These are phyloP conservation scores for Colletotrichum sidae DNA, from an alignment of 2,329 filamentous ascomycete genomes.

Conservation along the genomic window DNA sequence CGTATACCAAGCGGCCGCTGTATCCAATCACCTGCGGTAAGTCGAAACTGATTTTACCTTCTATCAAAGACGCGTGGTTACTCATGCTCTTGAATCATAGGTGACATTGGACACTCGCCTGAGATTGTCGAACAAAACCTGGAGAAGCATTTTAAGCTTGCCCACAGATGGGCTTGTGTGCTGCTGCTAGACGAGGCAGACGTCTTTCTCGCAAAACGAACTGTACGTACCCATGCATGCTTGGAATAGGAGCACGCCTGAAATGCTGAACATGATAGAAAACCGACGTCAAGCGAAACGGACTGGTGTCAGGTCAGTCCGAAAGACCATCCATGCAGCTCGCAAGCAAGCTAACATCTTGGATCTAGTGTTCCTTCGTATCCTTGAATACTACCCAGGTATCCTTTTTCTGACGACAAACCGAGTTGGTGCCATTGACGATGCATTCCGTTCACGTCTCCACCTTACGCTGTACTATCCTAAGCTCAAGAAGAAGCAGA, in stretches of 20 bases:
- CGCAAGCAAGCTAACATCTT: background rate
- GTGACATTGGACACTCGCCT: conserved; percentile 25
- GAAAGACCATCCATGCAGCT: no score
- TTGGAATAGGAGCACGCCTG: background rate
- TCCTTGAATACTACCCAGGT: conserved; percentile 62
- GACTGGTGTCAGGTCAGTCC: conserved; percentile 11
- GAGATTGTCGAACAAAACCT: conserved; percentile 41
- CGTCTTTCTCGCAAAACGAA: conserved; percentile 38
- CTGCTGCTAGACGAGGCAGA: conserved; percentile 46
- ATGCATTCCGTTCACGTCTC: conserved; percentile 57
- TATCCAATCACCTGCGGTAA: conserved; percentile 40
- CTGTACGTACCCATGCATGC: background rate
- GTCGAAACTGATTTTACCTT: background rate
- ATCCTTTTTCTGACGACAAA: conserved; percentile 65
- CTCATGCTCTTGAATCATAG: background rate
- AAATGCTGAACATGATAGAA: background rate
- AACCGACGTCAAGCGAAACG: conserved; percentile 18
- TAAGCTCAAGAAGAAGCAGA: conserved; percentile 36
- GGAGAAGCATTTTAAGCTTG: conserved; percentile 21
- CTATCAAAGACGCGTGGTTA: no score
- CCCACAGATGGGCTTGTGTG: conserved; percentile 43
- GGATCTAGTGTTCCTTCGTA: conserved; percentile 54
- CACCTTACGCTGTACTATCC: conserved; percentile 51
- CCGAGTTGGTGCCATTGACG: conserved; percentile 59
- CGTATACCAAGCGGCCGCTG: conserved; percentile 41